Evolutionary conservation across 441 rosid species (phyloP), one percentile per base, ranked within the genome.

Genomic region (Kokia cookei): DNA sequence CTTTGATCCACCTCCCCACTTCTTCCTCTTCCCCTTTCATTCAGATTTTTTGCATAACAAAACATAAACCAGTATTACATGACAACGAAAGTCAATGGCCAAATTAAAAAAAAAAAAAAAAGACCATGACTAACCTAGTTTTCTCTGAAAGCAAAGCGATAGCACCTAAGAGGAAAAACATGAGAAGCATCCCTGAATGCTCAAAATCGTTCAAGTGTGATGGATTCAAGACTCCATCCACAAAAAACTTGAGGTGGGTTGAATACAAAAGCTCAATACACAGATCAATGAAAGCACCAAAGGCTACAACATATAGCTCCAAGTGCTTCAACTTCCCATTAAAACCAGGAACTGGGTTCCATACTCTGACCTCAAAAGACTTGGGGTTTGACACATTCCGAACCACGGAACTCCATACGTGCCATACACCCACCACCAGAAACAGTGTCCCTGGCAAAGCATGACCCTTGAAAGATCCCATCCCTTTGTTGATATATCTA

Each of bases 391-490:
- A 82, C 48, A 75, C 83, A 78, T 82, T 85, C 43, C 97, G 77
- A 79, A 88, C 74, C 75, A 93, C 79, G 57, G 92, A 79, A 77
- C 94, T 79, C 97, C 98, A 93, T 48, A 86, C 78, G 80, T 93
- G 99, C 99, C 99, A 94, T 1, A 89, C 75, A 60, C 98, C 97
- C 65, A 94, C 86, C 63, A 87, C 67, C 10, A 93, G 75, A 73
- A 94, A 94, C 84, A 94, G 71, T 15, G 98, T 82, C 48, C 99
- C 99, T 0, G 99, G 99, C 53, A 94, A 65, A 79, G 75, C 96
- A 84, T 94, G 99, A 27, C 99, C 99, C 76, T 89, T 86, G 84
- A 93, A 94, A 76, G 99, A 94, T 65, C 99, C 98, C 99, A 94
- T 93, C 55, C 63, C 53, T 73, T 42, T 75, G 42, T 43, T 37